Conservation (phyloP, 2,329 filamentous ascomycete species). For the Penicillium sp. region DNA sequence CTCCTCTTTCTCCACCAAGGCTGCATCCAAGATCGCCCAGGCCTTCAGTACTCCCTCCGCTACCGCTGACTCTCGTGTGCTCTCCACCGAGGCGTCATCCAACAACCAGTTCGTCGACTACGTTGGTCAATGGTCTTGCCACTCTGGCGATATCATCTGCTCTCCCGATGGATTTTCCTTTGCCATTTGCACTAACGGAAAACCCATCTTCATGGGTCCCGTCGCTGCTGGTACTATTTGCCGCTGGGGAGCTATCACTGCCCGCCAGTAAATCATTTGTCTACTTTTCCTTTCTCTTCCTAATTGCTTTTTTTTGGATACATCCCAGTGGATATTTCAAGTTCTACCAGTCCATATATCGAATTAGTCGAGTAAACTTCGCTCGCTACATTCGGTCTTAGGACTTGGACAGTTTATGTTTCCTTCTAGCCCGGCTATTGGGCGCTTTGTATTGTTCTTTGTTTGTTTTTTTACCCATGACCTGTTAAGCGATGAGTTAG, state of each 20-base stretch:
- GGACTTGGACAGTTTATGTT: not conserved
- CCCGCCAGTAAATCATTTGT: not conserved
- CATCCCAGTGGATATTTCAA: not conserved
- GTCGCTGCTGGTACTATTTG: slow-evolving; percentile 41
- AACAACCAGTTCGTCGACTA: slow-evolving; percentile 19
- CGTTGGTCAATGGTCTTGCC: slow-evolving; percentile 20
- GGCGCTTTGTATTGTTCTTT: not conserved
- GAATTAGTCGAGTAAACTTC: not conserved
- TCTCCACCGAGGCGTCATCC: slow-evolving; percentile 14
- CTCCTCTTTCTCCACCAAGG: not conserved
- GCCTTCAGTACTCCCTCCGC: slow-evolving; percentile 11
- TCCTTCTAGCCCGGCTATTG: not conserved
- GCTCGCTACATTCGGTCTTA: not conserved
- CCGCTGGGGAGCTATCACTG: slow-evolving; percentile 25
- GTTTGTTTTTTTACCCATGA: slow-evolving; percentile 3
- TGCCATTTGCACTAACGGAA: slow-evolving; percentile 35
- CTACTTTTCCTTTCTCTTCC: not conserved
- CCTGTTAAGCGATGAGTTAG: slow-evolving; percentile 2
- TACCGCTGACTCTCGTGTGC: slow-evolving; percentile 11
- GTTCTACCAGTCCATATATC: not conserved
- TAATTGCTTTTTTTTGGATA: not conserved
- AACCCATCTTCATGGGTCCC: slow-evolving; percentile 36
- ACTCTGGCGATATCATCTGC: slow-evolving; percentile 34
- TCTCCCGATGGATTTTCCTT: slow-evolving; percentile 32
- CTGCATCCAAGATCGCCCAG: slow-evolving; percentile 15